These are phyloP conservation scores for Babesia sp. DNA, from an alignment of 169 alveolate genomes.

Conservation along the genomic window DNA sequence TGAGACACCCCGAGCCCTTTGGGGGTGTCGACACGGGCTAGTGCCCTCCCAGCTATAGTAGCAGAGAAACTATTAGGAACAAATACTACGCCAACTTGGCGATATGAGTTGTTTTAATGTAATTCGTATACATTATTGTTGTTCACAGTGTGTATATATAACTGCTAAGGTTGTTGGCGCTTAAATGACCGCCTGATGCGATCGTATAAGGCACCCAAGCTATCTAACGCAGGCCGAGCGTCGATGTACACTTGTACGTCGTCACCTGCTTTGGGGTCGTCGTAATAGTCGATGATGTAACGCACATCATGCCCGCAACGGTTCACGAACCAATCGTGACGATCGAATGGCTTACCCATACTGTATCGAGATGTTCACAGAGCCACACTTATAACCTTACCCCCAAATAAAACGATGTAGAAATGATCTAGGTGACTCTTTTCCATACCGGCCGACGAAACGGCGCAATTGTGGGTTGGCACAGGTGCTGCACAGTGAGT, in stretches of 20 bases:
- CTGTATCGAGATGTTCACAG: slow-evolving; percentile 31
- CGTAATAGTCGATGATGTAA: slow-evolving; percentile 83
- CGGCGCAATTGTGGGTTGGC: slow-evolving; percentile 72
- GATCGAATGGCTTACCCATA: slow-evolving; percentile 79
- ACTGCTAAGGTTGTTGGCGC: neutral
- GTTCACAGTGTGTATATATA: neutral
- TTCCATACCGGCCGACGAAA: slow-evolving; percentile 78
- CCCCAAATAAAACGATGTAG: slow-evolving; percentile 45
- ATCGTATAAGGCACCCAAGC: slow-evolving; percentile 70
- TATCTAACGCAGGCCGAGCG: slow-evolving; percentile 79
- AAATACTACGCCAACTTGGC: too few species aligned
- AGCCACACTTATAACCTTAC: neutral
- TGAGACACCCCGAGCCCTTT: too few species aligned
- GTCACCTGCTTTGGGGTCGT: slow-evolving; percentile 75
- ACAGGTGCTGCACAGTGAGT: slow-evolving; percentile 55
- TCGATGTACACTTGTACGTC: slow-evolving; percentile 75
- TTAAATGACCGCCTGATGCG: slow-evolving; percentile 29
- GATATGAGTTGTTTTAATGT: neutral
- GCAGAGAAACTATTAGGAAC: too few species aligned
- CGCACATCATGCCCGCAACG: slow-evolving; percentile 81
- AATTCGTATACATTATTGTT: neutral
- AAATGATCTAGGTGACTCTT: slow-evolving; percentile 71
- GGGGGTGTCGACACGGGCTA: neutral
- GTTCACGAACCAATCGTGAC: slow-evolving; percentile 85
- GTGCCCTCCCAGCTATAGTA: neutral